These are phyloP conservation scores for Blastobotrys peoriensis DNA, from an alignment of 805 yeast genomes.

Conservation along the genomic window DNA sequence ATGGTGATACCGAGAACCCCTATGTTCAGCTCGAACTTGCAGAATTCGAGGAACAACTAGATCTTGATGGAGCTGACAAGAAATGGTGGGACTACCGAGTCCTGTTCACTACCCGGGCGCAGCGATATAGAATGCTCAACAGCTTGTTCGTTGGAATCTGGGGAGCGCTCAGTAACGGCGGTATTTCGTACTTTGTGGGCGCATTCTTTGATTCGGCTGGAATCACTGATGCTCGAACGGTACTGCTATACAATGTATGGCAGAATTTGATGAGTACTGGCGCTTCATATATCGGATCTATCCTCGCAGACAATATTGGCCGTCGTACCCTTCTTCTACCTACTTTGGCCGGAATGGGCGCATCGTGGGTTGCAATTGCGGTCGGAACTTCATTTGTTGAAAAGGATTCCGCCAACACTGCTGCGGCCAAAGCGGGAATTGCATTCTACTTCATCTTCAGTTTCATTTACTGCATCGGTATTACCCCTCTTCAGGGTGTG, in stretches of 20 bases:
- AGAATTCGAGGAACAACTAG: constrained; percentile 11
- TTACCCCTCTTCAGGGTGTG: constrained; percentile 33
- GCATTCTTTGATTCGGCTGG: constrained; percentile 30
- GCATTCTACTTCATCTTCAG: constrained; percentile 10
- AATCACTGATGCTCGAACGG: constrained; percentile 9
- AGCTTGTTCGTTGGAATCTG: constrained; percentile 8
- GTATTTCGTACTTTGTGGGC: constrained; percentile 31
- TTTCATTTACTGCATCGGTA: constrained; percentile 20
- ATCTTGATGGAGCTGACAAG: constrained; percentile 8
- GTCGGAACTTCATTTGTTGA: constrained; percentile 9
- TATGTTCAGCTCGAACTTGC: constrained; percentile 8
- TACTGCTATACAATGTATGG: too few species aligned
- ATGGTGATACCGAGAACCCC: constrained; percentile 7
- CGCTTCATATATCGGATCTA: too few species aligned
- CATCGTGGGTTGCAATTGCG: constrained; percentile 17
- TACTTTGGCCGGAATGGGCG: constrained; percentile 16
- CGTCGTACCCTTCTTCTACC: too few species aligned
- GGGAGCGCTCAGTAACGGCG: constrained; percentile 15
- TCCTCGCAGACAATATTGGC: too few species aligned
- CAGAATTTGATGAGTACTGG: too few species aligned
- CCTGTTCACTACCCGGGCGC: constrained; percentile 10
- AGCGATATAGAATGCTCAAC: constrained; percentile 9
- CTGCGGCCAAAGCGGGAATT: constrained; percentile 19
- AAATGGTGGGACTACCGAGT: constrained; percentile 15
- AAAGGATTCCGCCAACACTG: constrained; percentile 10